Evolutionary conservation across 331 rosid species (phyloP).

Genomic region (Telfairia occidentalis): DNA sequence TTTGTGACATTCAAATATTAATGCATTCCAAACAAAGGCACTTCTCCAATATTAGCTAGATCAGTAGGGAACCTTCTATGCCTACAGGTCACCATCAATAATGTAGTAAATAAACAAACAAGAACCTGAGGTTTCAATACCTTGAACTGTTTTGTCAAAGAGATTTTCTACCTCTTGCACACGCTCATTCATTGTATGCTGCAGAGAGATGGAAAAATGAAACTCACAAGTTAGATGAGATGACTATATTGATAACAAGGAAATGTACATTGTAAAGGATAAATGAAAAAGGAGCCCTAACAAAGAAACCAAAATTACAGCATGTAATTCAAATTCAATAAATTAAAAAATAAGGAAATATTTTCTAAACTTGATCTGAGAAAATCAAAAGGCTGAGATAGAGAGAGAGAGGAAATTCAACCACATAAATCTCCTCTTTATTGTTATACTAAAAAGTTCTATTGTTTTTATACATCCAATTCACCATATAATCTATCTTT

Average conservation of each 20-base stretch:
- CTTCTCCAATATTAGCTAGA: neutral
- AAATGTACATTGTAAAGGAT: neutral
- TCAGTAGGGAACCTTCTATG: neutral
- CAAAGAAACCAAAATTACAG: neutral
- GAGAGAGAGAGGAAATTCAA: neutral
- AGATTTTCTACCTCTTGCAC: conserved; percentile 57
- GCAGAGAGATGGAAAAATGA: conserved; percentile 19
- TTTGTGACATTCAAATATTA: neutral
- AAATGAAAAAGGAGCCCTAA: neutral
- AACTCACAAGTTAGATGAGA: neutral
- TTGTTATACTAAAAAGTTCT: neutral
- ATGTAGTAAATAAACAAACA: neutral
- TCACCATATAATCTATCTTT: neutral
- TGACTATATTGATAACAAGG: neutral
- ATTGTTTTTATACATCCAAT: neutral
- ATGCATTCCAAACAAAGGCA: neutral
- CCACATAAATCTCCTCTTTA: neutral
- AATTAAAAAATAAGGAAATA: neutral
- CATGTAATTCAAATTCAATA: neutral
- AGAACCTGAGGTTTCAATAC: conserved; percentile 20
- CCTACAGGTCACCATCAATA: neutral
- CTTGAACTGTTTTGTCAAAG: conserved; percentile 66
- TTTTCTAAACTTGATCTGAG: neutral
- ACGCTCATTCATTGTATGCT: conserved; percentile 51
- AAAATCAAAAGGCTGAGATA: neutral